Base-by-base conservation (phyloP, 164 flowering plant genomes). In the Chimonanthus salicifolius region DNA sequence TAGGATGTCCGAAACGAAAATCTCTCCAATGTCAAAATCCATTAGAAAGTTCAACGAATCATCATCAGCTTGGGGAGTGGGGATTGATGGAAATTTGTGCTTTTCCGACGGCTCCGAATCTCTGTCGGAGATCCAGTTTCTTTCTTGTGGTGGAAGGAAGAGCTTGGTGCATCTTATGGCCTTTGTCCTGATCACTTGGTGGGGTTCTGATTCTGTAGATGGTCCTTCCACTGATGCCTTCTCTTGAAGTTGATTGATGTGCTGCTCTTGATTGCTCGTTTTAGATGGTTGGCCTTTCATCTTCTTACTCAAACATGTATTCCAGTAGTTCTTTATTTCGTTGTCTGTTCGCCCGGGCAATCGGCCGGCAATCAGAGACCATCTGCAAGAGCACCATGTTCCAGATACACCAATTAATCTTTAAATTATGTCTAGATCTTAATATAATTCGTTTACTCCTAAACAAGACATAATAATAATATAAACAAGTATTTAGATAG, bases 311-410 rank as follows among this genome's bases (percentile, higher is more conserved):
- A 80, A 69, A 6, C 64, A 80, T 60, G 87, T 84, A 71, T 82
- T 82, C 87, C 87, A 84, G 33, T 84, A 84, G 66, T 84, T 84
- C 70, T 84, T 84, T 44, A 84, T 81, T 79, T 84, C 86, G 76
- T 81, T 84, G 83, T 84, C 84, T 74, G 86, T 84, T 82, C 84
- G 81, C 64, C 86, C 86, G 7, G 84, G 86, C 66, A 84, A 78
- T 75, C 86, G 73, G 5, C 84, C 84, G 7, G 86, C 86, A 7
- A 84, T 84, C 33, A 84, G 47, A 7, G 86, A 82, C 86, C 84
- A 82, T 68, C 86, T 84, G 18, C 62, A 75, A 21, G 7, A 47
- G n/a, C 20, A 45, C 0, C 13, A 4, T n/a, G 16, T 54, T 9
- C 6, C 60, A 54, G 5, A 11, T 54, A 54, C 60, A 10, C 60